These are phyloP conservation scores for Tetrahymena malaccensis DNA, from an alignment of 73 alveolate species.

Conservation along the genomic window DNA sequence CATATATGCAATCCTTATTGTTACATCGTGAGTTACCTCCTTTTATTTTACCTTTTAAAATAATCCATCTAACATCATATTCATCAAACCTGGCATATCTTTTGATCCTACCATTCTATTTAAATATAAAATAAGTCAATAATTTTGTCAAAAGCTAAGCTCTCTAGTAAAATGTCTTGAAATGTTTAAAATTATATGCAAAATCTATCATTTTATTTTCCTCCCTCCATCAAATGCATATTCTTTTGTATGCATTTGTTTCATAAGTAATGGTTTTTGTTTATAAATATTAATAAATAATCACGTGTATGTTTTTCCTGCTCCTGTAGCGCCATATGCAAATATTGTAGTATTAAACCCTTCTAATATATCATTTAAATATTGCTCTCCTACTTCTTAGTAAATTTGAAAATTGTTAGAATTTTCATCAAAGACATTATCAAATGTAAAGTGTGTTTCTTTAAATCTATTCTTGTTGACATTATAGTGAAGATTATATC, in stretches of 20 bases:
- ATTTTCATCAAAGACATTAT: constrained; percentile 86
- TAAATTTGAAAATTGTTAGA: constrained; percentile 71
- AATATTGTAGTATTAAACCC: constrained; percentile 97
- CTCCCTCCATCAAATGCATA: not conserved
- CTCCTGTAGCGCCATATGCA: constrained; percentile 99
- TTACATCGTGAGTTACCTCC: not conserved
- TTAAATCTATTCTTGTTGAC: constrained; percentile 81
- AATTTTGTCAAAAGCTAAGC: too few species aligned
- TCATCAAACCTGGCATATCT: not conserved
- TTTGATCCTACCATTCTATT: not conserved
- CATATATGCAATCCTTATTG: constrained; percentile 73
- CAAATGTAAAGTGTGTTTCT: constrained; percentile 95
- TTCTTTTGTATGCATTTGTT: not conserved
- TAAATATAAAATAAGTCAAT: not conserved
- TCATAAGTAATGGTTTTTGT: too few species aligned
- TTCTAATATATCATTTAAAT: constrained; percentile 89
- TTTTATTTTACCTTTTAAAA: not conserved
- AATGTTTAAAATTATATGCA: too few species aligned
- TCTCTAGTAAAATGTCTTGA: too few species aligned
- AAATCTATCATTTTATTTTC: not conserved
- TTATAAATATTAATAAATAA: not conserved
- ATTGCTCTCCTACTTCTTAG: constrained; percentile 77
- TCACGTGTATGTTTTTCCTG: constrained; percentile 97
- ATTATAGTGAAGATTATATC: constrained; percentile 29
- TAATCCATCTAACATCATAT: not conserved